A percentile compares a stretch with the other conserved stretches of the same genome.
Conservation (phyloP, 1,284 basidiomycete genomes). For the Megacollybia platyphylla region DNA sequence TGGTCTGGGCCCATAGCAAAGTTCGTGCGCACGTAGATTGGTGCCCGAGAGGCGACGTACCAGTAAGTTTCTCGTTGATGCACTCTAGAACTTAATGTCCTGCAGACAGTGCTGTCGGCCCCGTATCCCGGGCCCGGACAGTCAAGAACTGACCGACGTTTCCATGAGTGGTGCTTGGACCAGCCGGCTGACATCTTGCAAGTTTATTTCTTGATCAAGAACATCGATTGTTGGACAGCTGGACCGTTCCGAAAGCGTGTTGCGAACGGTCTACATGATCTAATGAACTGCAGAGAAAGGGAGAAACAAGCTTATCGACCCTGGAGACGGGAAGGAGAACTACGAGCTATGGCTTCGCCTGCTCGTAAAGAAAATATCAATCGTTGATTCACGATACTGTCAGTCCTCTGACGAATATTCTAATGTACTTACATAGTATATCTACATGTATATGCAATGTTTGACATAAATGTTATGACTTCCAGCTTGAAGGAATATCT, state of each 20-base stretch:
- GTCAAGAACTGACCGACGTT: conserved; percentile 12
- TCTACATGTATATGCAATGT: neutral
- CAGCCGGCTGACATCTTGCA: conserved; percentile 30
- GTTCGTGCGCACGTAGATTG: conserved; percentile 46
- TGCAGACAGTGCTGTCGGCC: conserved; percentile 35
- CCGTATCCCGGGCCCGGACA: conserved; percentile 21
- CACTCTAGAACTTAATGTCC: neutral
- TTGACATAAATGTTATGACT: conserved; percentile 14
- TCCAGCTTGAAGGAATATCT: conserved; percentile 79
- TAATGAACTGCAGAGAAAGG: conserved; percentile 20
- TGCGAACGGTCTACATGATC: conserved; percentile 21
- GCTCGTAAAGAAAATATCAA: conserved; percentile 19
- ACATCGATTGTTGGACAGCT: conserved; percentile 40
- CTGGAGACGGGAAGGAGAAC: conserved; percentile 33
- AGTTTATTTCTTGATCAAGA: conserved; percentile 39
- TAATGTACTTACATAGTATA: neutral
- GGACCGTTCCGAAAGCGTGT: conserved; percentile 26
- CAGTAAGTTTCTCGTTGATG: conserved; percentile 14
- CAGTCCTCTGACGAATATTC: neutral
- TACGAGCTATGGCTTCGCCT: conserved; percentile 11
- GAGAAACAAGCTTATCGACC: conserved; percentile 21
- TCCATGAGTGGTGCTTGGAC: conserved; percentile 37
- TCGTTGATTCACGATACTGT: neutral
- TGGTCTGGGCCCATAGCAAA: conserved; percentile 38
- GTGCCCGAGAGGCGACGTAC: conserved; percentile 20